phyloP scores from a whole-genome alignment of 2,329 filamentous ascomycete species.

The Pseudogymnoascus sp. region DNA sequence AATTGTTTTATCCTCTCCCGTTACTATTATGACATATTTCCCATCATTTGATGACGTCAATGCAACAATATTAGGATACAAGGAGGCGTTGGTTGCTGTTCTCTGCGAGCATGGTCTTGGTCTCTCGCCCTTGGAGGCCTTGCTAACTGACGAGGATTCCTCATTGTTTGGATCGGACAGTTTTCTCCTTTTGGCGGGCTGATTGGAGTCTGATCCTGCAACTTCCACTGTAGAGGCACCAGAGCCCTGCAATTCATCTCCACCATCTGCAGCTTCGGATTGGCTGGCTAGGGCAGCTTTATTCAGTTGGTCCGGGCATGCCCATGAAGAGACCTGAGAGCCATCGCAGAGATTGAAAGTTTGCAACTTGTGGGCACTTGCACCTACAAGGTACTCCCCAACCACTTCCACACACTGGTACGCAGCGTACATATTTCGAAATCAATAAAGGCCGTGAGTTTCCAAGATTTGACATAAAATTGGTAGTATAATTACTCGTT shows the following conservation, averaged over 20 bases:
- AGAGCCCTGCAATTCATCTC: constrained; percentile 11
- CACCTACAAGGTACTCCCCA: constrained; percentile 58
- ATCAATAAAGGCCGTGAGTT: background rate
- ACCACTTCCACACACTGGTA: constrained; percentile 54
- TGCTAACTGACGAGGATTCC: background rate
- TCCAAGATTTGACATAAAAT: background rate
- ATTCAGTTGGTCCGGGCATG: constrained; percentile 17
- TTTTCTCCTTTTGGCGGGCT: constrained; percentile 27
- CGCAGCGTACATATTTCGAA: constrained; percentile 42
- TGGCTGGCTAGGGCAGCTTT: background rate
- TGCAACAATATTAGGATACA: constrained; percentile 59
- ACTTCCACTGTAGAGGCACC: constrained; percentile 12
- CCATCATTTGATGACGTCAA: constrained; percentile 56
- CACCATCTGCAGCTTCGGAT: constrained; percentile 12
- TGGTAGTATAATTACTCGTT: background rate
- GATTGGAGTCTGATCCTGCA: background rate
- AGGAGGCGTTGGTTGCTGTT: constrained; percentile 29
- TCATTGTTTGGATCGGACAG: constrained; percentile 16
- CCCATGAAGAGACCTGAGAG: constrained; percentile 42
- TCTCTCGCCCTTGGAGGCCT: background rate
- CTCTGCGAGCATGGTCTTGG: constrained; percentile 17
- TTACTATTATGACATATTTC: constrained; percentile 66
- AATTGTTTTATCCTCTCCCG: constrained; percentile 84
- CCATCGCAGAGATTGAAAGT: constrained; percentile 54
- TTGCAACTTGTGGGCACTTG: constrained; percentile 64